These are phyloP conservation scores for Coemansia sp. DNA, from an alignment of 192 early-diverging fungal species.

Conservation along the genomic window DNA sequence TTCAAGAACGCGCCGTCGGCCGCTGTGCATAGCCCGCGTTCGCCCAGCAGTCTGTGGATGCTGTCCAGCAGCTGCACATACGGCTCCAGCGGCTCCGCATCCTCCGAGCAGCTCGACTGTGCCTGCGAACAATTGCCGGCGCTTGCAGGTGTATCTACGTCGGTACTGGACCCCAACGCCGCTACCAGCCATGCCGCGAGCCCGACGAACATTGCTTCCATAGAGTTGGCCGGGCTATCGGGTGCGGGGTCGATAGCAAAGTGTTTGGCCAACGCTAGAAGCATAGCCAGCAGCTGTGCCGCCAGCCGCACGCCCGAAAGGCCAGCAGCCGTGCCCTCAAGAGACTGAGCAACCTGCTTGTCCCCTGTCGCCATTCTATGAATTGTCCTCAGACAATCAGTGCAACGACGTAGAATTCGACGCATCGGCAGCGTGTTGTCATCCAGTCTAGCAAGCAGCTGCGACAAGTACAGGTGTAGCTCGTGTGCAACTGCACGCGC, in stretches of 20 bases:
- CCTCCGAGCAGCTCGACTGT: neutral
- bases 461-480: conserved; percentile 19
- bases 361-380: neutral
- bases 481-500: conserved; percentile 16
- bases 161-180: neutral
- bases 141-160: neutral
- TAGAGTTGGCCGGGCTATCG: conserved; percentile 2
- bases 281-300: conserved; percentile 15
- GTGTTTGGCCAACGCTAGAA: conserved; percentile 15
- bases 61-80: conserved; percentile 5
- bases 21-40: conserved; percentile 37
- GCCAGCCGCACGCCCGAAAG: neutral
- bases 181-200: conserved; percentile 30
- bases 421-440: conserved; percentile 4
- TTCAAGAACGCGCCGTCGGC: conserved; percentile 32
- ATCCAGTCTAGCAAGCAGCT: conserved; percentile 1
- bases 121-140: neutral
- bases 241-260: conserved; percentile 9
- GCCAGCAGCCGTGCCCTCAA: neutral
- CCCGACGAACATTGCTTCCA: conserved; percentile 22
- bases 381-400: conserved; percentile 9
- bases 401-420: conserved; percentile 7
- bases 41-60: conserved; percentile 31
- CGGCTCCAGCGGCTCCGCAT: neutral
- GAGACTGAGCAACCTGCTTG: neutral